Conservation (phyloP, 768 basidiomycete genomes). For the Tricholoma hemisulphureum region DNA sequence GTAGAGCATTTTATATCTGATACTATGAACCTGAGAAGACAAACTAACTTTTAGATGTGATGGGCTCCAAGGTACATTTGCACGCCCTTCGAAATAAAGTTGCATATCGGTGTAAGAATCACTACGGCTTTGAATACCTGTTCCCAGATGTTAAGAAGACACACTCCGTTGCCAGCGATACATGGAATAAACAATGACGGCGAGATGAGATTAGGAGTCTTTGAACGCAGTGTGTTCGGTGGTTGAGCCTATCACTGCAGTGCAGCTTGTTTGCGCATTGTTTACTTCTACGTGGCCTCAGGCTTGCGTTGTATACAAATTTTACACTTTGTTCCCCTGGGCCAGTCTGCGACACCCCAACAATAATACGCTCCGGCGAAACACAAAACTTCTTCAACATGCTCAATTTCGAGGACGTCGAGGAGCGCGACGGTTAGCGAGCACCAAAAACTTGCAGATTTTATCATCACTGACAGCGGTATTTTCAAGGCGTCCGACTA, state of each 20-base stretch:
- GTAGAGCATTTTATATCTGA: no score
- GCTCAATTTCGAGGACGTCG: slow-evolving; percentile 94
- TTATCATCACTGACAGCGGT: background rate
- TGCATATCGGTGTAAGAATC: no score
- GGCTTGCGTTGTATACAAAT: no score
- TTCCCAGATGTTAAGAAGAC: no score
- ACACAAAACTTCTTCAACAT: slow-evolving; percentile 35
- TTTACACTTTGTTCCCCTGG: slow-evolving; percentile 23
- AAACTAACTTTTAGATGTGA: no score
- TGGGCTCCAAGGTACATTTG: no score
- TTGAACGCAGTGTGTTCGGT: background rate
- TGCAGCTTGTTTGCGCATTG: slow-evolving; percentile 28
- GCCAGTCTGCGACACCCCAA: slow-evolving; percentile 42
- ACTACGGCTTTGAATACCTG: no score
- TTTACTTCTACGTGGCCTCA: slow-evolving; percentile 39
- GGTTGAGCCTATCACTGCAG: slow-evolving; percentile 13
- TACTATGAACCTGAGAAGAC: no score
- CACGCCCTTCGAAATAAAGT: no score
- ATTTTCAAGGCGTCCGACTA: slow-evolving; percentile 73
- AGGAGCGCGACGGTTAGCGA: slow-evolving; percentile 87
- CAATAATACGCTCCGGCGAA: slow-evolving; percentile 29
- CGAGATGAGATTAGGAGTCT: slow-evolving; percentile 2
- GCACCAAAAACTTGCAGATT: background rate
- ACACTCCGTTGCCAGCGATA: no score
- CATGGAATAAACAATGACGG: background rate